Evolutionary conservation across 129 eudicot species (phyloP).

Genomic region (Flaveria bidentis): DNA sequence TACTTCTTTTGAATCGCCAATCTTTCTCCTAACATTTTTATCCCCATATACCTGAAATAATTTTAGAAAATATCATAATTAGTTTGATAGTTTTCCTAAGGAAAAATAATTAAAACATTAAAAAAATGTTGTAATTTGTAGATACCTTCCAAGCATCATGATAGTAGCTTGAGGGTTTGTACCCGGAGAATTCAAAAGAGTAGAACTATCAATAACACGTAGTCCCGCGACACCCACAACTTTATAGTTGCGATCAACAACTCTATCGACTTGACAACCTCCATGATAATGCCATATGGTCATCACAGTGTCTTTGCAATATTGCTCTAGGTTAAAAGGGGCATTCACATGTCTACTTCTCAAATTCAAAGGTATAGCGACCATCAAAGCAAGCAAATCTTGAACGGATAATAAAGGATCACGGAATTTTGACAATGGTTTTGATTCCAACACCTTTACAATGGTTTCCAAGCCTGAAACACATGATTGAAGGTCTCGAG

Average conservation of each 20-base stretch:
- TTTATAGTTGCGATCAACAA: conserved; percentile 63
- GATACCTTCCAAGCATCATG: conserved; percentile 96
- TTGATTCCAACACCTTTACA: conserved; percentile 54
- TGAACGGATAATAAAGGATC: conserved; percentile 48
- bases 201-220: conserved; percentile 81
- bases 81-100: background rate
- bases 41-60: conserved; percentile 70
- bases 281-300: conserved; percentile 98
- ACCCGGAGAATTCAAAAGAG: conserved; percentile 77
- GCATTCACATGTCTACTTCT: conserved; percentile 42
- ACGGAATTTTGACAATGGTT: conserved; percentile 44
- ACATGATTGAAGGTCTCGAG: conserved; percentile 66
- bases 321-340: conserved; percentile 45
- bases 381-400: conserved; percentile 35
- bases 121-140: background rate
- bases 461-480: conserved; percentile 68
- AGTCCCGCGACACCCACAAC: conserved; percentile 60
- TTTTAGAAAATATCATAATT: background rate
- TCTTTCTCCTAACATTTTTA: conserved; percentile 54
- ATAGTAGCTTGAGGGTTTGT: conserved; percentile 97
- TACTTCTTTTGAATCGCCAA: conserved; percentile 16
- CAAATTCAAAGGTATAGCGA: conserved; percentile 57
- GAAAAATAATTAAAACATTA: background rate
- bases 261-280: conserved; percentile 78
- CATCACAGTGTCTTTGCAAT: conserved; percentile 82